Percentiles rank a stretch among this genome's conserved stretches.
These are phyloP conservation scores for Fimicolochytrium jonesii DNA, from an alignment of 192 early-diverging fungal genomes.

Conservation along the genomic window DNA sequence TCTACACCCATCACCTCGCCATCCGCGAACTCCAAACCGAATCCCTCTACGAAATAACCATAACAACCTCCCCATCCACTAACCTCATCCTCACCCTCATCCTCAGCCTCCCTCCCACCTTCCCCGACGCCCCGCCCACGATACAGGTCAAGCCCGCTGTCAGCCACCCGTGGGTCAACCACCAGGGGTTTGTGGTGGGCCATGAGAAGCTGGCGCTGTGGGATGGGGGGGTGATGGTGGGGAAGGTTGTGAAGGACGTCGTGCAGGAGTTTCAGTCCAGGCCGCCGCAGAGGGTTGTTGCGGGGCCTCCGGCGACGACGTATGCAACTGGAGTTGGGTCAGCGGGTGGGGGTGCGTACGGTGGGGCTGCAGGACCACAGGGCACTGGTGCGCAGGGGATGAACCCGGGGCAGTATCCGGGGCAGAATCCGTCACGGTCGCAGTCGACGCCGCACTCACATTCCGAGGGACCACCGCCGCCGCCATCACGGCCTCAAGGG, in stretches of 20 bases:
- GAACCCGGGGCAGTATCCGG: too few relatives aligned
- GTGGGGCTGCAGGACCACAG: too few relatives aligned
- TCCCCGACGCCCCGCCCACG: slow-evolving; percentile 51
- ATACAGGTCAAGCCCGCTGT: slow-evolving; percentile 50
- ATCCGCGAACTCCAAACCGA: background rate
- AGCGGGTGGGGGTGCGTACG: too few relatives aligned
- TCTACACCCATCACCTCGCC: background rate
- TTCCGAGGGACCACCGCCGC: too few relatives aligned
- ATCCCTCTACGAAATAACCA: background rate
- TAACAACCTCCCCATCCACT: background rate
- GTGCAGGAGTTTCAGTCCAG: slow-evolving; percentile 31
- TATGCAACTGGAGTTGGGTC: too few relatives aligned
- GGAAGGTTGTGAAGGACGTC: slow-evolving; percentile 53
- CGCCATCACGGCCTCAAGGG: too few relatives aligned
- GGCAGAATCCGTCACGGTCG: too few relatives aligned
- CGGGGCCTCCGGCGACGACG: too few relatives aligned
- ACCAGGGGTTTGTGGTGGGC: slow-evolving; percentile 34
- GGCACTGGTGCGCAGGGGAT: too few relatives aligned
- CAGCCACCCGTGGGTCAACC: slow-evolving; percentile 54
- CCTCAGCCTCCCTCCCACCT: slow-evolving; percentile 43
- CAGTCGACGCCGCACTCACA: too few relatives aligned
- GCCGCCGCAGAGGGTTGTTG: too few relatives aligned
- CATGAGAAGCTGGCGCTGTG: slow-evolving; percentile 39
- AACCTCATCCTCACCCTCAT: slow-evolving; percentile 1
- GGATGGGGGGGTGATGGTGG: slow-evolving; percentile 41